A percentile compares a stretch with the other conserved stretches of the same genome.
Evolutionary conservation across 371 early-diverging fungal genomes (phyloP).

Genomic region (Actinomortierella ambigua): DNA sequence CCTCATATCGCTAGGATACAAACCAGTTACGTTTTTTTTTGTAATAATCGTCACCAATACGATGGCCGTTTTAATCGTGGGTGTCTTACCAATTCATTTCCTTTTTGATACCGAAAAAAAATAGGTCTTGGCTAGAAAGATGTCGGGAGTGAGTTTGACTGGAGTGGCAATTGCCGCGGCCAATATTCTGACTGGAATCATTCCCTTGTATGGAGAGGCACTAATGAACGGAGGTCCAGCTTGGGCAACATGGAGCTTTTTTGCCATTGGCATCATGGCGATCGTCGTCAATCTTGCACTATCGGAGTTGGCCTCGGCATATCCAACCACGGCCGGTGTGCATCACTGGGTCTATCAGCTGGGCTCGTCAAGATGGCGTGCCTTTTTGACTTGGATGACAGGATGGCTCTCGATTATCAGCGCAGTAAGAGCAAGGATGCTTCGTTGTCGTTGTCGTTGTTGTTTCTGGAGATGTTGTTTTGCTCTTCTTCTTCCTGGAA

Average conservation of each 20-base stretch:
- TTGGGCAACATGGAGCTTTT: conserved; percentile 38
- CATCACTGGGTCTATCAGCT: conserved; percentile 44
- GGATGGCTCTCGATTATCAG: conserved; percentile 45
- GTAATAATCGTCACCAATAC: background rate
- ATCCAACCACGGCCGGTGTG: conserved; percentile 34
- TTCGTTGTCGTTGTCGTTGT: background rate
- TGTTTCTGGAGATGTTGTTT: background rate
- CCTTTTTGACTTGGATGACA: conserved; percentile 37
- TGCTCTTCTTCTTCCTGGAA: background rate
- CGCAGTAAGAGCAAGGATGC: conserved; percentile 12
- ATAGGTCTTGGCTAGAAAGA: conserved; percentile 29
- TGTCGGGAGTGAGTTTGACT: conserved; percentile 23
- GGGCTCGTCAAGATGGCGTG: conserved; percentile 25
- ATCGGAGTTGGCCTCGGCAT: conserved; percentile 37
- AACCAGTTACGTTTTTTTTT: conserved; percentile 18
- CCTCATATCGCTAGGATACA: conserved; percentile 37
- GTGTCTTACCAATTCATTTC: background rate
- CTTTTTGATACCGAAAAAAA: background rate
- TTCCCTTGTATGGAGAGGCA: conserved; percentile 25
- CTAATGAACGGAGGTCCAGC: conserved; percentile 39
- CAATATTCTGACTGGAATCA: conserved; percentile 26
- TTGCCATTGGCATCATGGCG: conserved; percentile 26
- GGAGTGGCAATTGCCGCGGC: conserved; percentile 21
- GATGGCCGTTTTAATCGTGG: background rate
- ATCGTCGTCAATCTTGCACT: conserved; percentile 28